Percentiles rank a stretch among this genome's conserved stretches.
Evolutionary conservation across 192 early-diverging fungal species (phyloP).

Genomic region (Coemansia sp.): DNA sequence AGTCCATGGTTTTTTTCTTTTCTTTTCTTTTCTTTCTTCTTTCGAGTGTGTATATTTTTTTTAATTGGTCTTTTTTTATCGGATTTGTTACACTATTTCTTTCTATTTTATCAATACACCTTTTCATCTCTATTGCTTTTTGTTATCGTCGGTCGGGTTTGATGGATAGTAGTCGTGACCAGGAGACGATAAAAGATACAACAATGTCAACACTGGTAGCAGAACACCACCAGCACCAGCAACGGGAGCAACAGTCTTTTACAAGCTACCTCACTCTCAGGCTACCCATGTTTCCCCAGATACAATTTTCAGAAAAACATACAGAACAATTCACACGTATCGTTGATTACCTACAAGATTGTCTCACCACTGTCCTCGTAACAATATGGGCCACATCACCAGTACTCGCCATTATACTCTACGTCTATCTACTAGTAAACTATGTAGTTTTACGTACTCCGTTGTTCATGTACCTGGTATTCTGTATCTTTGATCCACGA

Average conservation of each 20-base stretch:
- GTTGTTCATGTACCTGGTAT: conserved; percentile 72
- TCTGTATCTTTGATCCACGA: conserved; percentile 66
- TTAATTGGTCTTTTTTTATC: too few species aligned
- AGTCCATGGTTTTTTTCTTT: not conserved
- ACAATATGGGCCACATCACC: conserved; percentile 40
- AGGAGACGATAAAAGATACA: too few species aligned
- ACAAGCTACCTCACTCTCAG: not conserved
- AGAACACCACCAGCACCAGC: not conserved
- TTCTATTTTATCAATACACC: too few species aligned
- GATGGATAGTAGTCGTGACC: too few species aligned
- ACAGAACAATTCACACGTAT: too few species aligned
- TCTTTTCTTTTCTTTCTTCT: not conserved
- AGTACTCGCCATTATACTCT: conserved; percentile 49
- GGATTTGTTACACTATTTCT: too few species aligned
- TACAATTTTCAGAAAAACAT: not conserved
- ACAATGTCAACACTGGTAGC: not conserved
- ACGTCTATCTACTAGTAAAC: conserved; percentile 58
- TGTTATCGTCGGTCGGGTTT: too few species aligned
- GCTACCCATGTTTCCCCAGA: not conserved
- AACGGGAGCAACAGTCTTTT: not conserved
- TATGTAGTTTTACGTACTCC: conserved; percentile 55
- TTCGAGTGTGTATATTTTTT: not conserved
- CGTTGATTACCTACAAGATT: too few species aligned
- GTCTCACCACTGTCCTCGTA: conserved; percentile 39
- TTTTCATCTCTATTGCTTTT: too few species aligned